Evolutionary conservation across 768 basidiomycete genomes (phyloP).

Genomic region (Leccinum boreale): DNA sequence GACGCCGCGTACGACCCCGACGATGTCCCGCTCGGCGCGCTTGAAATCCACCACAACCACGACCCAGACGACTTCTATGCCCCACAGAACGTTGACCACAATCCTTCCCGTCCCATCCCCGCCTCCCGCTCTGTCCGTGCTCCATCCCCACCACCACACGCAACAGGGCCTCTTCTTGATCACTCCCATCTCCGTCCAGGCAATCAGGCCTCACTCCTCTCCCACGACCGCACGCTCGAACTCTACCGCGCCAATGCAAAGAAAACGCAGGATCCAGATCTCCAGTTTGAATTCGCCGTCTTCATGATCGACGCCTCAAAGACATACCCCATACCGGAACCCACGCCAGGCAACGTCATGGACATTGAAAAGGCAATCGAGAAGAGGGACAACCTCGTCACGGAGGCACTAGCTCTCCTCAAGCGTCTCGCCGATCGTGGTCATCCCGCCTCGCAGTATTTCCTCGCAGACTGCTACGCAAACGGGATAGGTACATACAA

Average conservation of each 20-base stretch:
- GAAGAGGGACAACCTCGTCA: conserved; percentile 83
- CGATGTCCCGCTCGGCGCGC: conserved; percentile 35
- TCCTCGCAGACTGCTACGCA: conserved; percentile 96
- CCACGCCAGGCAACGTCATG: conserved; percentile 69
- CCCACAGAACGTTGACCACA: conserved; percentile 25
- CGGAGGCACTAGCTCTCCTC: conserved; percentile 83
- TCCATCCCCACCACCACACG: conserved; percentile 56
- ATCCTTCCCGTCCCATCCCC: conserved; percentile 36
- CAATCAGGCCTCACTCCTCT: conserved; percentile 87
- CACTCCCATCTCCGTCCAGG: conserved; percentile 93
- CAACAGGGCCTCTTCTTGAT: conserved; percentile 68
- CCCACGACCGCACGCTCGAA: conserved; percentile 94
- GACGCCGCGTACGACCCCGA: conserved; percentile 38
- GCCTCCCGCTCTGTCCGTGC: conserved; percentile 56
- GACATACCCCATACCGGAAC: conserved; percentile 72
- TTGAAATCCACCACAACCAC: conserved; percentile 28
- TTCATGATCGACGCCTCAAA: conserved; percentile 99
- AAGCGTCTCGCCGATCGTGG: conserved; percentile 93
- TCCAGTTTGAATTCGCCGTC: conserved; percentile 97
- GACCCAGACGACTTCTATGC: conserved; percentile 43
- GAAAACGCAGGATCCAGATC: conserved; percentile 96
- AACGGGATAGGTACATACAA: conserved; percentile 96
- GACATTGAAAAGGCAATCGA: conserved; percentile 77
- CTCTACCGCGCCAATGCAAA: conserved; percentile 97
- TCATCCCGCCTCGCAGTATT: conserved; percentile 93